Evolutionary conservation across 164 flowering plant genomes (phyloP), one percentile per base, ranked within the genome.

Genomic region (Houttuynia cordata): DNA sequence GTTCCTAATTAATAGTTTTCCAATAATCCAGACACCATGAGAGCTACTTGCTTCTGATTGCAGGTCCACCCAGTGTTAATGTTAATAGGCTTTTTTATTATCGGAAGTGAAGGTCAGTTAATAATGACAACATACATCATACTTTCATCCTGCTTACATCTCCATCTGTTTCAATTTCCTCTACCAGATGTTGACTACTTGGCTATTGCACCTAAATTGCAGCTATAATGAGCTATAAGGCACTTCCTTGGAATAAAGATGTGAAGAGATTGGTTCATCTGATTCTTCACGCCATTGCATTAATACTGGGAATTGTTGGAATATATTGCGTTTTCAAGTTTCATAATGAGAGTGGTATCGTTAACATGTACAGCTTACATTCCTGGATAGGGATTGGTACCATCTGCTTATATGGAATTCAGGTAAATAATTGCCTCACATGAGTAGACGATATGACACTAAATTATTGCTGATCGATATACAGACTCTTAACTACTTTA

Each of bases 21-120:
- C 42, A 6, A 10, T 40, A 6, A 6, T 40, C 42, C 42, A 6
- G 42, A 10, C 6, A 40, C 42, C 10, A 40, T 40, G 10, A 40
- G 14, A 42, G 15, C 21, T 37, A 23, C 20, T 9, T 61, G 6
- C 22, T 40, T 22, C 47, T 10, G 5, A 37, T 59, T 52, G 51
- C 91, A 93, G 99, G 67, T 90, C 60, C 99, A 93, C 73, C 99
- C 99, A 58, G 89, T 90, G 57, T 63, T 93, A 57, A 86, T 83
- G 95, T 72, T 91, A n/a, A 83, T 90, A 68, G 97, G 97, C 63
- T 79, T 93, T 17, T 74, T 93, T 60, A 78, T 93, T 62, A n/a
- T 90, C 0, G 97, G 96, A 58, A 94, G 99, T 30, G 91, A 93
- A 93, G 97, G 99, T 91, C 75, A 77, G 67, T 56, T 20, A 30